Conservation (phyloP, 345 rosid genomes). For the Syzygium aqueum region DNA sequence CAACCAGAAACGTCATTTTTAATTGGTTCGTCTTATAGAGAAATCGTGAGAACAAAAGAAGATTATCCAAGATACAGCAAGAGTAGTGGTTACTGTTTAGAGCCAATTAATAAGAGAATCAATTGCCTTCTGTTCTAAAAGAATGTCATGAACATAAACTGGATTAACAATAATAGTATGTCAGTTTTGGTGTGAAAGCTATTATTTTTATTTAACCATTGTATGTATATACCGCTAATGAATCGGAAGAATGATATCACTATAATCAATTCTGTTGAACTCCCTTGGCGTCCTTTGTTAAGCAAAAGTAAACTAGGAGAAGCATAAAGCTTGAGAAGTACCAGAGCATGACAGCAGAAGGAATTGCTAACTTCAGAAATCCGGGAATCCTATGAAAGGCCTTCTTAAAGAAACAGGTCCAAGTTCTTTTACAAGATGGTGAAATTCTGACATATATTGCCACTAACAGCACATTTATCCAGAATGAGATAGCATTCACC, state of each 20-base stretch:
- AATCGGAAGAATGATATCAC: background rate
- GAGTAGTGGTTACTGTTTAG: too few relatives aligned
- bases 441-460: background rate
- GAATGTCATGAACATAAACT: too few relatives aligned
- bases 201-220: too few relatives aligned
- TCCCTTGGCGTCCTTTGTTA: background rate
- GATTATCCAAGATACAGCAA: too few relatives aligned
- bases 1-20: too few relatives aligned
- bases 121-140: too few relatives aligned
- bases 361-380: background rate
- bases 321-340: background rate
- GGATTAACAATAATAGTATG: too few relatives aligned
- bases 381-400: background rate
- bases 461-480: background rate
- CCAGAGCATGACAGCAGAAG: background rate
- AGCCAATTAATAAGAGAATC: too few relatives aligned
- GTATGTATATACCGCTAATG: too few relatives aligned
- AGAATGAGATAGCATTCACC: slow-evolving; percentile 10
- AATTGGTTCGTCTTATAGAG: background rate
- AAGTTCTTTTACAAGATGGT: background rate
- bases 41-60: too few relatives aligned
- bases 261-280: background rate
- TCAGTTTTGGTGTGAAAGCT: too few relatives aligned
- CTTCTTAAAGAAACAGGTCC: background rate
- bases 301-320: background rate